phyloP scores from a whole-genome alignment of 768 basidiomycete genomes.

The Rhodocollybia butyracea region DNA sequence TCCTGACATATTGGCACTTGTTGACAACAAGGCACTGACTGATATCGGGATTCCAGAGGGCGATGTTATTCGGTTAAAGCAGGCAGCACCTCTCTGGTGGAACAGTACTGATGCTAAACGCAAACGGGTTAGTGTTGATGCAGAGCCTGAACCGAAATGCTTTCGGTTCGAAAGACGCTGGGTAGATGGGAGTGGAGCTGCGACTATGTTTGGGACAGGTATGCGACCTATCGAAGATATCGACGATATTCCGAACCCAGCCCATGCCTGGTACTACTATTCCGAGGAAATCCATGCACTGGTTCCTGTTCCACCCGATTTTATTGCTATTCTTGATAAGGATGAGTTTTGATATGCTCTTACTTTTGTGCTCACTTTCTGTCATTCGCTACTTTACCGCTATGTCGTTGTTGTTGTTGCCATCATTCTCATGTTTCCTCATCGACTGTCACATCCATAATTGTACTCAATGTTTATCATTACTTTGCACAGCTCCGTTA shows the following conservation, averaged over 20 bases:
- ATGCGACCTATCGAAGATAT: background rate
- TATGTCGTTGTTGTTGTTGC: no score
- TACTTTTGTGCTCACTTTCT: no score
- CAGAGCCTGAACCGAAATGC: background rate
- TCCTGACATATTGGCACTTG: background rate
- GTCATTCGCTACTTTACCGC: no score
- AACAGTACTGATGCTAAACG: constrained; percentile 10
- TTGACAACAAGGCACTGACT: background rate
- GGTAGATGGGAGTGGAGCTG: background rate
- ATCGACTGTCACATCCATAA: background rate
- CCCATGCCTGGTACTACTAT: background rate
- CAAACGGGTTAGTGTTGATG: background rate
- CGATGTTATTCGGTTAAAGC: constrained; percentile 19
- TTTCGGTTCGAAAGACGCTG: background rate
- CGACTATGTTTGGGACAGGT: background rate
- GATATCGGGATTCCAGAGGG: constrained; percentile 9
- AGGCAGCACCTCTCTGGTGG: constrained; percentile 23
- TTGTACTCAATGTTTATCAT: background rate
- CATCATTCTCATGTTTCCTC: no score
- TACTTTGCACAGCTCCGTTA: background rate
- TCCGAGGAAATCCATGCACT: background rate
- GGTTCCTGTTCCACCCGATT: background rate
- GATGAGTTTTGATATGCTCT: background rate
- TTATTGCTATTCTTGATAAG: background rate
- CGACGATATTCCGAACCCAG: background rate